Evolutionary conservation across 176 grass and related monocot genomes (phyloP).

Genomic region (Musa schizocarpa): DNA sequence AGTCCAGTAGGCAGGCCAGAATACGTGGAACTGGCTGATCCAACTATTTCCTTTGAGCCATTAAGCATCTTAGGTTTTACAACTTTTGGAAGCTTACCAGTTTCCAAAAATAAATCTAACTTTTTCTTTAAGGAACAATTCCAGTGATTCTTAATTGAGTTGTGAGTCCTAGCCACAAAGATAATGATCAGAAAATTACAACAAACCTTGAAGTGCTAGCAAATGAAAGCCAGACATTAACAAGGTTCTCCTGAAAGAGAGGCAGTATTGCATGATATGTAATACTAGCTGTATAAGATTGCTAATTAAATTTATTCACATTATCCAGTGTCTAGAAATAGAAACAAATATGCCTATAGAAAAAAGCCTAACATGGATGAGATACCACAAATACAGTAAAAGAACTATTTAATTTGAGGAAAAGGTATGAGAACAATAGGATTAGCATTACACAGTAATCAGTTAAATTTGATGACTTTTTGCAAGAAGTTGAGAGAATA

Average conservation of each 20-base stretch:
- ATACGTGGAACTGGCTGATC: constrained; percentile 24
- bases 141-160: constrained; percentile 99
- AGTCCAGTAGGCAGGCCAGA: constrained; percentile 19
- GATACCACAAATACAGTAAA: not conserved
- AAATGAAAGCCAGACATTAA: not conserved
- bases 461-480: no score
- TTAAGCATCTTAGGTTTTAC: constrained; percentile 20
- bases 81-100: constrained; percentile 30
- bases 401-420: no score
- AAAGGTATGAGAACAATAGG: no score
- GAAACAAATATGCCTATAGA: not conserved
- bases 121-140: constrained; percentile 98
- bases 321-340: no score
- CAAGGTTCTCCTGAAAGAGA: not conserved
- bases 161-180: constrained; percentile 73
- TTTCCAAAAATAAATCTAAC: constrained; percentile 42
- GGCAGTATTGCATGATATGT: not conserved
- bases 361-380: not conserved
- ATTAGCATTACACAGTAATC: no score
- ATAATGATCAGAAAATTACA: not conserved
- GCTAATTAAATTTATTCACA: no score
- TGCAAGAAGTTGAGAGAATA: no score
- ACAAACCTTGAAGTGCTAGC: not conserved
- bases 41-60: constrained; percentile 40
- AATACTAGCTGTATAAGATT: no score